These are phyloP conservation scores for Metschnikowia proteae DNA, from an alignment of 805 yeast genomes.

Conservation along the genomic window DNA sequence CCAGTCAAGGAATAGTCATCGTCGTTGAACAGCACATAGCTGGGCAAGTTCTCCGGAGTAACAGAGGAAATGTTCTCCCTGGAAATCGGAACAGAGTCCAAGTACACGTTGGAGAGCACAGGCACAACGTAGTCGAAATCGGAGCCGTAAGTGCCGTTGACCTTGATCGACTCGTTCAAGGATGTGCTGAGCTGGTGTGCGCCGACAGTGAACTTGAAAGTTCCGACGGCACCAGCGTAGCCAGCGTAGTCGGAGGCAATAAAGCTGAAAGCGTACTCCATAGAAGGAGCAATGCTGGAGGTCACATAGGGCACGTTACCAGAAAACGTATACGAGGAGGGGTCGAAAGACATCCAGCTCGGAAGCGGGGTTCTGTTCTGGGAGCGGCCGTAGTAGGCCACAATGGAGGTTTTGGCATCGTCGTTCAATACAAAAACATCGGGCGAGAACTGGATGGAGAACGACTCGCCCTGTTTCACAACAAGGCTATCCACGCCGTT, in stretches of 20 bases:
- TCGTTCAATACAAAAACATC: slow-evolving; percentile 50
- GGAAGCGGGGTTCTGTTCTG: slow-evolving; percentile 84
- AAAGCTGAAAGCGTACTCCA: slow-evolving; percentile 61
- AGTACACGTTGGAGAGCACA: slow-evolving; percentile 50
- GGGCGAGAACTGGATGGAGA: slow-evolving; percentile 60
- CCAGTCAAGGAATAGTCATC: slow-evolving; percentile 48
- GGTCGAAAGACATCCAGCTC: slow-evolving; percentile 77
- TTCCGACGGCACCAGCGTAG: slow-evolving; percentile 63
- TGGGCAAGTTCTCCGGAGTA: slow-evolving; percentile 49
- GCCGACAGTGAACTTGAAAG: slow-evolving; percentile 76
- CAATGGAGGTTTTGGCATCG: slow-evolving; percentile 46
- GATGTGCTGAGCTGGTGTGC: slow-evolving; percentile 79
- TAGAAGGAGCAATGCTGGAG: slow-evolving; percentile 85
- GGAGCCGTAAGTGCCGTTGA: slow-evolving; percentile 67
- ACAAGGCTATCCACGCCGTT: slow-evolving; percentile 76
- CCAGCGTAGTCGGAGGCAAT: slow-evolving; percentile 79
- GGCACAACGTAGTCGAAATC: slow-evolving; percentile 58
- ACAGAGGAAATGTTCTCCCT: slow-evolving; percentile 54
- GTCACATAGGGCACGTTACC: slow-evolving; percentile 89
- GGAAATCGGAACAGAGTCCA: slow-evolving; percentile 56
- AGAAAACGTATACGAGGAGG: slow-evolving; percentile 57
- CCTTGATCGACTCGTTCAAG: slow-evolving; percentile 48
- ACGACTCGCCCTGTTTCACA: slow-evolving; percentile 62
- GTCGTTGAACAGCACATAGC: slow-evolving; percentile 48
- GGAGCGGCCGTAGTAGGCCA: slow-evolving; percentile 78